These are phyloP conservation scores for Cydonia oblonga DNA, from an alignment of 331 rosid genomes.

Conservation along the genomic window DNA sequence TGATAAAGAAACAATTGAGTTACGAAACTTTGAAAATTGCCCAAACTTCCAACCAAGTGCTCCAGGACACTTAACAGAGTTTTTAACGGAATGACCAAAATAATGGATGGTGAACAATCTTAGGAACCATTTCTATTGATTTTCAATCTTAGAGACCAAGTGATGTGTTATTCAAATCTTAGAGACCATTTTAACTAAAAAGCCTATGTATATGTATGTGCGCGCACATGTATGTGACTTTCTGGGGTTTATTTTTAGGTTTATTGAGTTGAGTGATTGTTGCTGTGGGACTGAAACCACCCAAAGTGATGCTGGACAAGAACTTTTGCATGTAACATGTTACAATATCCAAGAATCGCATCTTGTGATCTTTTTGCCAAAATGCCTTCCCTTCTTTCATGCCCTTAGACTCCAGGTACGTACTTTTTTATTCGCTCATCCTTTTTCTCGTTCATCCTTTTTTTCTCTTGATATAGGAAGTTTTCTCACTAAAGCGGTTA, in stretches of 20 bases:
- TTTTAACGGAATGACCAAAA: too few species aligned
- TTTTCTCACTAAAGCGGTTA: background rate
- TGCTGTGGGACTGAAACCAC: constrained; percentile 56
- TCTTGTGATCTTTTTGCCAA: constrained; percentile 56
- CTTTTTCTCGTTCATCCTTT: background rate
- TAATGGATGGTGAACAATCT: too few species aligned
- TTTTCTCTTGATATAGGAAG: background rate
- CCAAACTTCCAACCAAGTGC: too few species aligned
- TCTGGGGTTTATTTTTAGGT: constrained; percentile 19
- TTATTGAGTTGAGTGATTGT: constrained; percentile 57
- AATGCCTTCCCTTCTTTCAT: constrained; percentile 38
- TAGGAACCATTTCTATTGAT: too few species aligned
- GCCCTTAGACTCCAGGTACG: constrained; percentile 53
- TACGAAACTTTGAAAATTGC: too few species aligned
- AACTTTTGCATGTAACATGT: constrained; percentile 40
- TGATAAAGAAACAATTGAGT: too few species aligned
- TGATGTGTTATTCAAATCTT: too few species aligned
- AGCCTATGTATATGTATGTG: background rate
- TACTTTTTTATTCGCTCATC: background rate
- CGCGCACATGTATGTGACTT: background rate
- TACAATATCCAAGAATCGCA: constrained; percentile 44
- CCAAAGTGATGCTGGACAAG: constrained; percentile 42
- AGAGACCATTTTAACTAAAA: too few species aligned
- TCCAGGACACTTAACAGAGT: too few species aligned
- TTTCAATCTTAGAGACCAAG: too few species aligned